phyloP scores from a whole-genome alignment of 2,329 filamentous ascomycete genomes.

The Ascochyta koolunga region DNA sequence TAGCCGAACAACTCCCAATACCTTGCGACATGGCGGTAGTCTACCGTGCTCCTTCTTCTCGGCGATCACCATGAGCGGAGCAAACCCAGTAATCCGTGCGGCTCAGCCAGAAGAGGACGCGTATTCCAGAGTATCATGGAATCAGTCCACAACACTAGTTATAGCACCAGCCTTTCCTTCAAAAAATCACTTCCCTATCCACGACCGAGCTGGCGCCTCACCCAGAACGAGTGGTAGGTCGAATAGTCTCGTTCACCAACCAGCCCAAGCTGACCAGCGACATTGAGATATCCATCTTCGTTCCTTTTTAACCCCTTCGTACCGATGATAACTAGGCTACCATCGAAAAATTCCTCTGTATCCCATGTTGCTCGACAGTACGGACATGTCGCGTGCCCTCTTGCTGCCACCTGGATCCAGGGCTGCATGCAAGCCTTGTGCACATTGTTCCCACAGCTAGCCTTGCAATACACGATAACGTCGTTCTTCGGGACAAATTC shows the following conservation, averaged over 20 bases:
- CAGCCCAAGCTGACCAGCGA: constrained; percentile 66
- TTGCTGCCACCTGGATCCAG: constrained; percentile 50
- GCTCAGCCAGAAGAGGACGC: too few species aligned
- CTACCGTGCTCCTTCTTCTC: too few species aligned
- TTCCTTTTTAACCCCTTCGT: constrained; percentile 51
- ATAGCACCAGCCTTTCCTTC: too few species aligned
- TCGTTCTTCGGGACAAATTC: constrained; percentile 46
- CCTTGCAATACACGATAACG: constrained; percentile 60
- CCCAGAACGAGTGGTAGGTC: constrained; percentile 37
- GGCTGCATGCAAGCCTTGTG: constrained; percentile 63
- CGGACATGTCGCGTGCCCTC: constrained; percentile 61
- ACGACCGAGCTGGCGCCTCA: constrained; percentile 18
- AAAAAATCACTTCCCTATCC: too few species aligned
- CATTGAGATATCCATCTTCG: constrained; percentile 66
- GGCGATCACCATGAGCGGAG: too few species aligned
- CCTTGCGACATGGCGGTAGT: too few species aligned
- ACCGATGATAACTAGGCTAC: constrained; percentile 51
- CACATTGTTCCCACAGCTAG: constrained; percentile 68
- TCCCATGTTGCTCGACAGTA: constrained; percentile 65
- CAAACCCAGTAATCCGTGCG: too few species aligned
- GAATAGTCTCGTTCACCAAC: constrained; percentile 52
- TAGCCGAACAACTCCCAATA: too few species aligned
- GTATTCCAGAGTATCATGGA: too few species aligned
- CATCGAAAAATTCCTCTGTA: constrained; percentile 49
- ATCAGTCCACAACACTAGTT: too few species aligned